phyloP scores from a whole-genome alignment of 352 stramenopile species.

The Globisporangium recalcitrans region DNA sequence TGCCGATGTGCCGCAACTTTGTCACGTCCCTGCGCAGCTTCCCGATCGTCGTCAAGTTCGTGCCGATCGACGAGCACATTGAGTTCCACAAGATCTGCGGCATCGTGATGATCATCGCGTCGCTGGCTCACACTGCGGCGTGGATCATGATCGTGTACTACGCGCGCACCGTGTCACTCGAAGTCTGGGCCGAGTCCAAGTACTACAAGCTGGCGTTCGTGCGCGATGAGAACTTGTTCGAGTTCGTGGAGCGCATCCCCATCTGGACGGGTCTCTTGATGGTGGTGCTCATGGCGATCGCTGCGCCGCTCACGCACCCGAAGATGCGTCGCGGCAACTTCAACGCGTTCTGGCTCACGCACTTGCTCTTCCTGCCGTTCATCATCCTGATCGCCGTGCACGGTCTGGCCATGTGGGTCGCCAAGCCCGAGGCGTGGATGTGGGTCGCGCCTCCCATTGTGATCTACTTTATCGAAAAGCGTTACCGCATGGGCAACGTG shows the following conservation, averaged over 20 bases:
- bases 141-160: constrained; percentile 60
- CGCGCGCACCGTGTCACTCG: constrained; percentile 27
- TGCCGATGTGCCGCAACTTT: constrained; percentile 73
- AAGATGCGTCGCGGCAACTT: constrained; percentile 54
- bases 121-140: constrained; percentile 41
- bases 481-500: constrained; percentile 49
- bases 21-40: constrained; percentile 45
- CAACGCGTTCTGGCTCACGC: constrained; percentile 62
- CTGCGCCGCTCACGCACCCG: constrained; percentile 37
- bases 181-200: constrained; percentile 36
- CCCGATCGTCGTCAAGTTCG: constrained; percentile 36
- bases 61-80: constrained; percentile 63
- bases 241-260: constrained; percentile 40
- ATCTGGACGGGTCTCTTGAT: constrained; percentile 64
- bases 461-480: constrained; percentile 61
- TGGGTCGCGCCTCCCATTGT: constrained; percentile 53
- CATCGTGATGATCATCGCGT: constrained; percentile 57
- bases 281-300: constrained; percentile 46
- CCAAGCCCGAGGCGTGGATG: constrained; percentile 39
- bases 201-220: constrained; percentile 49
- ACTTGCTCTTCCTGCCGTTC: constrained; percentile 65
- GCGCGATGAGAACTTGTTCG: constrained; percentile 38
- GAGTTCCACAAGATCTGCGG: constrained; percentile 77
- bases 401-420: constrained; percentile 60
- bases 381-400: constrained; percentile 59